Conservation (phyloP, 352 stramenopile species). For the Pythium rhizo-oryzae region DNA sequence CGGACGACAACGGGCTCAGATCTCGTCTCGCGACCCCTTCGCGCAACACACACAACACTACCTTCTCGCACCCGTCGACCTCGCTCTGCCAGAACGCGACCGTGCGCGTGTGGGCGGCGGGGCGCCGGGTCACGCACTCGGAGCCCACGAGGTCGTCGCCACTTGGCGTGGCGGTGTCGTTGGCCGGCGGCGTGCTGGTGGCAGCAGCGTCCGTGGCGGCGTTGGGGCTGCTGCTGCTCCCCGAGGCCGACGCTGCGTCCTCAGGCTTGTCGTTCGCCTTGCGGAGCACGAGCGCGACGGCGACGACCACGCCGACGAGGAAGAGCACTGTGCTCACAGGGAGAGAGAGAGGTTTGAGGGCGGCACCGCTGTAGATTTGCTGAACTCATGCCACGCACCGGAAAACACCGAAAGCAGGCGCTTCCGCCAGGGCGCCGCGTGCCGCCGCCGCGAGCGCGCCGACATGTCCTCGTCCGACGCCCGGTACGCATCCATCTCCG, state of each 20-base stretch:
- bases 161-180: no score
- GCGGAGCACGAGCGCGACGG: constrained; percentile 40
- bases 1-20: constrained; percentile 11
- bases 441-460: constrained; percentile 9
- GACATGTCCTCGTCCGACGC: constrained; percentile 8
- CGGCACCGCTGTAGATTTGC: no score
- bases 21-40: no score
- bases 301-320: constrained; percentile 39
- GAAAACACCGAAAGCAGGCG: constrained; percentile 25
- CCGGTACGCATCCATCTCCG: constrained; percentile 24
- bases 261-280: constrained; percentile 6
- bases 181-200: background rate
- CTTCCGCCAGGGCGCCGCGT: constrained; percentile 8
- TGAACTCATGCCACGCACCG: no score
- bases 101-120: constrained; percentile 50
- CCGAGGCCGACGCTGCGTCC: no score
- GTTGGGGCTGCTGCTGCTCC: constrained; percentile 7
- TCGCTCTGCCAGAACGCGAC: constrained; percentile 85
- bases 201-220: background rate
- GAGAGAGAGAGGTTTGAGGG: no score
- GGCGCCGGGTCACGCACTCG: constrained; percentile 27
- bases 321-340: no score
- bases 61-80: constrained; percentile 67
- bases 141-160: background rate
- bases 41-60: constrained; percentile 29